Conservation (phyloP, 1,139 yeast species). For the Scheffersomyces quercinus region DNA sequence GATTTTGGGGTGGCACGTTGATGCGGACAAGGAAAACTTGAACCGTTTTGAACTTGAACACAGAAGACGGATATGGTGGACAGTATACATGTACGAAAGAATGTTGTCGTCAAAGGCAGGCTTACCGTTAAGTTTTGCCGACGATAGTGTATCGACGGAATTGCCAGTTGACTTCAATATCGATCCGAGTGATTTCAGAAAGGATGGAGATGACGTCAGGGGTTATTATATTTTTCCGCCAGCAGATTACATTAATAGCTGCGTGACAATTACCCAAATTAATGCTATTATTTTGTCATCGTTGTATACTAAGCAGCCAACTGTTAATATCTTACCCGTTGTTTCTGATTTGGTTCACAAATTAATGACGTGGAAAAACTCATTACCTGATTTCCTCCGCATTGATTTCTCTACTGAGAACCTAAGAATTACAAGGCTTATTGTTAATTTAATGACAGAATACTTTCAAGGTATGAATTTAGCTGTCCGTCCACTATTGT, state of each 20-base stretch:
- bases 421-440: constrained; percentile 62
- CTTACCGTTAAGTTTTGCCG: constrained; percentile 74
- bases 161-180: constrained; percentile 72
- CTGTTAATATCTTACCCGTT: constrained; percentile 70
- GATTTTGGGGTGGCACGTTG: constrained; percentile 81
- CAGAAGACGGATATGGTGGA: constrained; percentile 86
- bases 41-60: constrained; percentile 74
- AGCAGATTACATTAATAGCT: constrained; percentile 75
- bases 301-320: constrained; percentile 75
- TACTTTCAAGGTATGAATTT: constrained; percentile 83
- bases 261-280: constrained; percentile 79
- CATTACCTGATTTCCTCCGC: constrained; percentile 61
- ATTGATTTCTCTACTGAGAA: constrained; percentile 62
- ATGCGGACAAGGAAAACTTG: constrained; percentile 66
- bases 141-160: constrained; percentile 75
- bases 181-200: constrained; percentile 51
- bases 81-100: constrained; percentile 85
- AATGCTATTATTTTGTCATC: constrained; percentile 73
- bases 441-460: constrained; percentile 80
- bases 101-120: constrained; percentile 88
- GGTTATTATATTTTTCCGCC: constrained; percentile 74
- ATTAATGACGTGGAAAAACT: constrained; percentile 68
- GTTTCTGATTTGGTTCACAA: constrained; percentile 71
- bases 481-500: constrained; percentile 77
- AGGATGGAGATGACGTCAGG: constrained; percentile 51